Evolutionary conservation across 2,329 filamentous ascomycete species (phyloP), one percentile per base, ranked within the genome.

Genomic region (Neopestalotiopsis sp.): DNA sequence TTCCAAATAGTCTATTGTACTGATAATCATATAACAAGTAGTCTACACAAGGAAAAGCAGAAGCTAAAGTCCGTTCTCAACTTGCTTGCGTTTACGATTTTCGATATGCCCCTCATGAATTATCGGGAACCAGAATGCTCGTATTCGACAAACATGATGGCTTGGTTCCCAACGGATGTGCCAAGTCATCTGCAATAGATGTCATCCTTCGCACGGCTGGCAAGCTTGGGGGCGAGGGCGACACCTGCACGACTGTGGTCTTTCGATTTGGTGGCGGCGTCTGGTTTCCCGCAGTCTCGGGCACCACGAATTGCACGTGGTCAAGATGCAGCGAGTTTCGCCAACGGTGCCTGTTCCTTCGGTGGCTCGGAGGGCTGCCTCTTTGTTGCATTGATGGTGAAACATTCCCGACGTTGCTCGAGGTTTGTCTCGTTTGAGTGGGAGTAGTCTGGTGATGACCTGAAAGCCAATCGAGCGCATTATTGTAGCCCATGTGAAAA

Each of bases 231-330:
- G 60, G 61, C n/a, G 73, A 70, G 10, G 60, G 61, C 30, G 74
- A 71, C 14, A 74, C 66, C 57, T 78, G 75, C 38, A 78, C 69
- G 10, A 78, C 66, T 4, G 75, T 75, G 42, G 72, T 72, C 57
- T 78, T 76, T 32, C 76, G 74, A 66, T 76, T 75, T 20, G 71
- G 69, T 1, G 66, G 67, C 17, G 74, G 71, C 3, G 61, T 73
- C n/a, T 68, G 66, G 4, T 24, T 20, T 38, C 67, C 67, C 24
- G 69, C 42, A 13, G 56, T 62, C 58, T 70, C 72, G 2, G 72
- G 71, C 13, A 71, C 68, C 9, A 73, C 65, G 64, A 78, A 78
- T 66, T 76, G 73, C 9, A 78, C 72, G 60, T 77, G 77, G 30
- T 72, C 67, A 30, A 78, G 75, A 14, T 75, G 67, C n/a, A 65